phyloP scores from a whole-genome alignment of 2,329 filamentous ascomycete species.

The Macroventuria anomochaeta region DNA sequence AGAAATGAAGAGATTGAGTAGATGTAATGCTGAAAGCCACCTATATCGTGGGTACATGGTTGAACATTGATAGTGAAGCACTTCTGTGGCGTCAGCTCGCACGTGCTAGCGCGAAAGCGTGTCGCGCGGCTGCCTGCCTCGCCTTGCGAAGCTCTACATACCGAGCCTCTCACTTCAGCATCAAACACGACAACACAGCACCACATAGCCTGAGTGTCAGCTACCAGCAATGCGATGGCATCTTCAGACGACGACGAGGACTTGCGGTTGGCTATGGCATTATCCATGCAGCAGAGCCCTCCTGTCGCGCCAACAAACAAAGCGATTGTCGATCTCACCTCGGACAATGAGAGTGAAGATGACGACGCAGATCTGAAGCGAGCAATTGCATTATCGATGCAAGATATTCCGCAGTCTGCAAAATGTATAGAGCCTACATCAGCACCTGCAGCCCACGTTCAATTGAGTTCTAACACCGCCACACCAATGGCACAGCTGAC shows the following conservation, averaged over 20 bases:
- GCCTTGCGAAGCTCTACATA: not conserved
- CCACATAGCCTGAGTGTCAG: not conserved
- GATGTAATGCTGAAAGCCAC: no score
- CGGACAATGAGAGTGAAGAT: conserved; percentile 24
- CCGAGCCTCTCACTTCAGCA: not conserved
- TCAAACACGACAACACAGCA: conserved; percentile 4
- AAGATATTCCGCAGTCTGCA: conserved; percentile 3
- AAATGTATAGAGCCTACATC: not conserved
- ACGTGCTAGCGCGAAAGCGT: conserved; percentile 36
- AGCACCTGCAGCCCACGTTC: not conserved
- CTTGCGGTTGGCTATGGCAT: conserved; percentile 35
- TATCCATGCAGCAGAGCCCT: conserved; percentile 38
- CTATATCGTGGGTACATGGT: not conserved
- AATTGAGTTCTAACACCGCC: not conserved
- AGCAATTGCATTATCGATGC: conserved; percentile 41
- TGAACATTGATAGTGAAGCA: not conserved
- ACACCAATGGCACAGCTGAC: conserved; percentile 3
- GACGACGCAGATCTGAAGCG: conserved; percentile 32
- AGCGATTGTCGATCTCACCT: conserved; percentile 26
- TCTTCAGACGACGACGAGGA: conserved; percentile 40
- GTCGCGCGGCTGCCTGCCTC: not conserved
- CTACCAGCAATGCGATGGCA: conserved; percentile 24
- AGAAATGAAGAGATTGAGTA: not conserved
- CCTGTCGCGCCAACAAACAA: not conserved
- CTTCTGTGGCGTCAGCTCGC: not conserved